A percentile compares a stretch with the other conserved stretches of the same genome.
phyloP scores from a whole-genome alignment of 2,329 filamentous ascomycete genomes.

The Talaromyces sp. region DNA sequence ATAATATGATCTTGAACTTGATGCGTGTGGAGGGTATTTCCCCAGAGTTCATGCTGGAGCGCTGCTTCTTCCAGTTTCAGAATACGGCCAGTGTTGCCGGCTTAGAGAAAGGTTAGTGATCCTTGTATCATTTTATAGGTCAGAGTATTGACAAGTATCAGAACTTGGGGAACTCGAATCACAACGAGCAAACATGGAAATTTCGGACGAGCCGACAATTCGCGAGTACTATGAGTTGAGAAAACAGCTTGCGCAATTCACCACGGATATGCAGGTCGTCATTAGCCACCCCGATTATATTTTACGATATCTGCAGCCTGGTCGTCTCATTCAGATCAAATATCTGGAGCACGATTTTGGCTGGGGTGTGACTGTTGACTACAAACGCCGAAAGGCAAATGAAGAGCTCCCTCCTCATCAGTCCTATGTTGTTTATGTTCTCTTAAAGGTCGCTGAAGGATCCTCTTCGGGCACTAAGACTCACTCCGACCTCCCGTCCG shows the following conservation, averaged over 20 bases:
- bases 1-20: slow-evolving; percentile 98
- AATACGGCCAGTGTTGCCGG: slow-evolving; percentile 81
- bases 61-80: slow-evolving; percentile 97
- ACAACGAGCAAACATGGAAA: slow-evolving; percentile 66
- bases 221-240: slow-evolving; percentile 92
- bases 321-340: slow-evolving; percentile 83
- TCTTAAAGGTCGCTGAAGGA: slow-evolving; percentile 59
- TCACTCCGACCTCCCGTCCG: slow-evolving; percentile 58
- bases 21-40: slow-evolving; percentile 98
- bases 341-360: slow-evolving; percentile 78
- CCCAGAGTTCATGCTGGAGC: slow-evolving; percentile 97
- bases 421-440: slow-evolving; percentile 75
- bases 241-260: slow-evolving; percentile 76
- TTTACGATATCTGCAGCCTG: slow-evolving; percentile 75
- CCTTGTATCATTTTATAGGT: not conserved
- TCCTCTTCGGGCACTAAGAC: slow-evolving; percentile 53
- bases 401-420: slow-evolving; percentile 70
- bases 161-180: slow-evolving; percentile 74
- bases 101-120: slow-evolving; percentile 61
- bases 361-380: slow-evolving; percentile 85
- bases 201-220: slow-evolving; percentile 80
- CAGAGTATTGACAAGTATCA: slow-evolving; percentile 25
- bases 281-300: slow-evolving; percentile 90
- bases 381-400: slow-evolving; percentile 58
- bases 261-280: slow-evolving; percentile 82